Percentiles rank a stretch among this genome's conserved stretches.
These are phyloP conservation scores for Euphorbia lathyris DNA, from an alignment of 345 rosid species.

Conservation along the genomic window DNA sequence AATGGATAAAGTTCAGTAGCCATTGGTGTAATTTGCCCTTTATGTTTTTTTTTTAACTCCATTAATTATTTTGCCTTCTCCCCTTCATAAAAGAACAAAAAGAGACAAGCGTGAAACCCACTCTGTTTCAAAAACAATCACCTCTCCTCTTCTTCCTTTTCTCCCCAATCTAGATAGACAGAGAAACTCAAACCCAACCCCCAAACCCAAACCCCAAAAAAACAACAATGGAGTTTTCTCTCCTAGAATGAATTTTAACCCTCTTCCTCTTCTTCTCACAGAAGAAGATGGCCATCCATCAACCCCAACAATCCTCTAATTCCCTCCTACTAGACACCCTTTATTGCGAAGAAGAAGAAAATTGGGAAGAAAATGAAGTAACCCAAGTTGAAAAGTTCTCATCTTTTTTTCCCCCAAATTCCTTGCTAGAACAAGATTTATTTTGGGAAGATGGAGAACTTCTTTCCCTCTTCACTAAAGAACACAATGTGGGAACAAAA, in stretches of 20 bases:
- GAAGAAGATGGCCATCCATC: constrained; percentile 30
- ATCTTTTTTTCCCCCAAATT: constrained; percentile 29
- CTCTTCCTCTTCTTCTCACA: constrained; percentile 28
- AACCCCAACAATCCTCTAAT: constrained; percentile 5
- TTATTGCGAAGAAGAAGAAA: constrained; percentile 30
- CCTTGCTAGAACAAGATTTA: constrained; percentile 58
- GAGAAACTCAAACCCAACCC: constrained; percentile 25
- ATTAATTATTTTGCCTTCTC: background rate
- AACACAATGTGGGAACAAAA: constrained; percentile 22
- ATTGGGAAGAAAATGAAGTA: constrained; percentile 21
- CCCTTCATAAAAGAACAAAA: constrained; percentile 18
- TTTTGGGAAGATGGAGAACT: constrained; percentile 82
- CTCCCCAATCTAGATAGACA: constrained; percentile 10
- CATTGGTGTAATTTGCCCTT: background rate
- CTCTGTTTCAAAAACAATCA: constrained; percentile 38
- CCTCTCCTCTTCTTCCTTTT: constrained; percentile 25
- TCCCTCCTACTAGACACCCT: constrained; percentile 21
- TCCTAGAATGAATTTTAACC: constrained; percentile 24
- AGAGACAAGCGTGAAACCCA: constrained; percentile 58
- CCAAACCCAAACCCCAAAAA: too few relatives aligned
- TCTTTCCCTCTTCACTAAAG: constrained; percentile 56
- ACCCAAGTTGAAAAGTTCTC: constrained; percentile 4
- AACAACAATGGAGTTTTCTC: constrained; percentile 10
- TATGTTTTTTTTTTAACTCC: background rate
- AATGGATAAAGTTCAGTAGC: too few relatives aligned